Conservation (phyloP, 2,329 filamentous ascomycete genomes). For the Colletotrichum incanum region DNA sequence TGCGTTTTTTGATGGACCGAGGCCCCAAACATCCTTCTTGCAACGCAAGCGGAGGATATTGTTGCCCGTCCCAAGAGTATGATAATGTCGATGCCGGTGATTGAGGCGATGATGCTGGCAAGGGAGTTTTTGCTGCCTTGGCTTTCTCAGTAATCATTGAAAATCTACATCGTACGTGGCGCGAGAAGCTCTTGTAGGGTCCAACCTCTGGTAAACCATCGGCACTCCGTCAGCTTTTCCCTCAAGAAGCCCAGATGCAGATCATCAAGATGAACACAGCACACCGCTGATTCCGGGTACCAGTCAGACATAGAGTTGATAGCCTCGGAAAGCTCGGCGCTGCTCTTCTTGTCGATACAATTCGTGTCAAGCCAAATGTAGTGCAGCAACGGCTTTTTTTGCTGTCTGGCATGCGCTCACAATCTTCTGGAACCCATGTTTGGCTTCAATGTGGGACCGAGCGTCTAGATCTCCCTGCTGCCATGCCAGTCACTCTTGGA, state of each 20-base stretch:
- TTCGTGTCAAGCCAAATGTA: too few species aligned
- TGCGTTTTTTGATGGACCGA: slow-evolving; percentile 44
- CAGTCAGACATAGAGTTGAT: too few species aligned
- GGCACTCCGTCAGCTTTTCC: slow-evolving; percentile 33
- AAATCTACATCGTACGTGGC: slow-evolving; percentile 43
- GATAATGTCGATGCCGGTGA: slow-evolving; percentile 48
- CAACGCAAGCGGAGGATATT: slow-evolving; percentile 41
- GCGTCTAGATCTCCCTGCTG: not conserved
- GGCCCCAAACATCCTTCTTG: slow-evolving; percentile 48
- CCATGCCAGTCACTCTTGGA: not conserved
- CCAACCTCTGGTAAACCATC: slow-evolving; percentile 47
- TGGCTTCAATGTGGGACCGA: not conserved
- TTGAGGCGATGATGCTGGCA: slow-evolving; percentile 43
- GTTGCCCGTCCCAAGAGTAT: not conserved
- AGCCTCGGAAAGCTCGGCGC: too few species aligned
- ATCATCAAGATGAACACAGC: too few species aligned
- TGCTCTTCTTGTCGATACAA: too few species aligned
- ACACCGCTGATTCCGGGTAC: too few species aligned
- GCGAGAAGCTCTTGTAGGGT: slow-evolving; percentile 48
- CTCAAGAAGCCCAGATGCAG: too few species aligned
- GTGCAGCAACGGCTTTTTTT: too few species aligned
- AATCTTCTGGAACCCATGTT: slow-evolving; percentile 47
- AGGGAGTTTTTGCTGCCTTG: slow-evolving; percentile 8
- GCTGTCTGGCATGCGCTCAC: slow-evolving; percentile 38
- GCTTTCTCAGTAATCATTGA: slow-evolving; percentile 40